Evolutionary conservation across 2,329 filamentous ascomycete genomes (phyloP), one percentile per base, ranked within the genome.

Genomic region (Diplodia corticola): DNA sequence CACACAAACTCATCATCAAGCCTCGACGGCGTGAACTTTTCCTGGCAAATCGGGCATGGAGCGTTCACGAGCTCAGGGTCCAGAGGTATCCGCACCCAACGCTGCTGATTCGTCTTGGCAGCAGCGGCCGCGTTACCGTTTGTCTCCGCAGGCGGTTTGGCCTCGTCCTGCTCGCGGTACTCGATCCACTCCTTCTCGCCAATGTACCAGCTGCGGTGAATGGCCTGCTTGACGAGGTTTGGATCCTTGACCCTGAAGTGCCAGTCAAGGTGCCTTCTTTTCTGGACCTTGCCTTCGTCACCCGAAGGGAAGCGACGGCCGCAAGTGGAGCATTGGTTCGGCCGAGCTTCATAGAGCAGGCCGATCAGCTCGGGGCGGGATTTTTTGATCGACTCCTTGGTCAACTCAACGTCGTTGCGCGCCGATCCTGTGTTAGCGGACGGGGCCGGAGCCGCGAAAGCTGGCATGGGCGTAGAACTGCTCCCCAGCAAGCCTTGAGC

Each of bases 1-100:
- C 95, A 98, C 48, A 99, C 94, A 86, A 93, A 98, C 74, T 99
- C 94, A 78, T 98, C 93, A 20, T 91, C 91, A 69, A 96, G 92
- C 72, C 96, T 92, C 6, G 94, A 88, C 70, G 91, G 92, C 79
- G 96, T 91, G 72, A 99, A 98, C 70, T 91, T 90, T 76, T 99
- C 95, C 77, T 97, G 93, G 77, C 95, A 98, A 71, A 99, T 96
- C 1, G 93, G 92, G 74, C 95, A 99, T 1, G 91, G 85, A 17
- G 87, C 90, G 74, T 92, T 93, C 67, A 89, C 86, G 28, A 91
- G 84, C 28, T 87, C 85, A 20, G 88, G 85, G 70, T 94, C 90
- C 60, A 93, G 91, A 0, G 94, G 95, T 1, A 95, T 93, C 2
- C 89, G 87, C 13, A 99, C 90, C 75, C 91, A 97, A 71, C 89